phyloP scores from a whole-genome alignment of 31 red algal species.

The Endocladia muricata region DNA sequence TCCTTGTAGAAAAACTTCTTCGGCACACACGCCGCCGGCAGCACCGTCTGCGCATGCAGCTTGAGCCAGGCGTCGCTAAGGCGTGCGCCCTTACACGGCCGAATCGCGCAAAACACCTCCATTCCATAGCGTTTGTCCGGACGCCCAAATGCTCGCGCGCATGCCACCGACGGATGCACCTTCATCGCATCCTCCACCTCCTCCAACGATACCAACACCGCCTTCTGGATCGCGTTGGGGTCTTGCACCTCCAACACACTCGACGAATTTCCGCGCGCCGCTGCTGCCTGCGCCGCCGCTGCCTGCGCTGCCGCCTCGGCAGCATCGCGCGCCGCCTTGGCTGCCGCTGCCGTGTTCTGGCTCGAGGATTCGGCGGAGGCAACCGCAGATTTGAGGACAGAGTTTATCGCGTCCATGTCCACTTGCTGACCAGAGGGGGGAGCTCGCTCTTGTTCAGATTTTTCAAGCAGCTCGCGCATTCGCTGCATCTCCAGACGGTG shows the following conservation, averaged over 20 bases:
- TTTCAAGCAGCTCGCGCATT: slow-evolving; percentile 16
- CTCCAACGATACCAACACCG: slow-evolving; percentile 51
- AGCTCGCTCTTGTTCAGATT: slow-evolving; percentile 9
- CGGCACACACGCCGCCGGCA: slow-evolving; percentile 66
- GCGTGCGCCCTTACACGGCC: slow-evolving; percentile 55
- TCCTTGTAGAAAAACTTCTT: slow-evolving; percentile 74
- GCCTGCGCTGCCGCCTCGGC: slow-evolving; percentile 33
- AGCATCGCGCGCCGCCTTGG: slow-evolving; percentile 50
- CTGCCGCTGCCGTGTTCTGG: slow-evolving; percentile 32
- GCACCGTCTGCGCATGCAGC: slow-evolving; percentile 68
- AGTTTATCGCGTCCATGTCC: slow-evolving; percentile 49
- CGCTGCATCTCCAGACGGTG: slow-evolving; percentile 44
- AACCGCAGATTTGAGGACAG: slow-evolving; percentile 38
- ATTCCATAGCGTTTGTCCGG: slow-evolving; percentile 44
- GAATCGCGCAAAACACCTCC: slow-evolving; percentile 61
- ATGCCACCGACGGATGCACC: slow-evolving; percentile 46
- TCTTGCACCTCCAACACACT: slow-evolving; percentile 20
- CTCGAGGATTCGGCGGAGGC: slow-evolving; percentile 54
- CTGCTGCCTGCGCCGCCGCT: slow-evolving; percentile 27
- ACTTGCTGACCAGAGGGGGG: neutral
- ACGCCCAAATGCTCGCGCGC: slow-evolving; percentile 59
- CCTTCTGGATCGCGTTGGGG: slow-evolving; percentile 36
- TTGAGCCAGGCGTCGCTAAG: slow-evolving; percentile 75
- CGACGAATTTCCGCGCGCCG: slow-evolving; percentile 1
- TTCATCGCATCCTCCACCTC: slow-evolving; percentile 69